Evolutionary conservation across 1,284 basidiomycete genomes (phyloP), one percentile per base, ranked within the genome.

Genomic region (Anthracocystis panici-leucophaei): DNA sequence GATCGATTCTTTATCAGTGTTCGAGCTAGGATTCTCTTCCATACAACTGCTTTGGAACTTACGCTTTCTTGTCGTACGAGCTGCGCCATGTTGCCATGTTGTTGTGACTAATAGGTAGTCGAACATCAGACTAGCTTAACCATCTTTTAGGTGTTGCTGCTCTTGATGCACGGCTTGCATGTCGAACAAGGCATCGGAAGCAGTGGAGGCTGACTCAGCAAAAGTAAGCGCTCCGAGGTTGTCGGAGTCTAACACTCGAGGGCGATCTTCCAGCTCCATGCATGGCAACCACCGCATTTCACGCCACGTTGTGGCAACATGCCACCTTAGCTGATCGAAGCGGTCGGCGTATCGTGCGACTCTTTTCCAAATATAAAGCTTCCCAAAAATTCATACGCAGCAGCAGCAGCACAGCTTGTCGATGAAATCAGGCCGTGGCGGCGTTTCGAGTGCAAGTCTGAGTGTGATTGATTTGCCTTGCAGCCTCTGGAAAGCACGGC

Each of bases 31-130:
- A 14, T 31, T 29, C 27, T 20, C 2, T 11, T n/a, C 8, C 41
- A 42, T 31, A 18, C 2, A 10, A 18, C 4, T 6, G 35, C 35
- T 14, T 3, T 31, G n/a, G 6, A 1, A 65, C 68, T 62, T 21
- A 71, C 68, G 18, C 41, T 50, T 38, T 64, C 27, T 33, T 73
- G 70, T 12, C 70, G 45, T 14, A 64, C 61, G 12, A 64, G 6
- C 49, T 73, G 70, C 16, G 57, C 29, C 63, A 61, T 61, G 8
- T 45, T 41, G 38, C 4, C 20, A 11, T n/a, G 5, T 6, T 5
- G 29, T 6, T 12, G 29, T 29, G 33, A 11, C 11, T 53, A 21
- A 23, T 21, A 25, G 16, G 10, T 40, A 21, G 5, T 52, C n/a
- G 14, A 46, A 48, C 31, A 7, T 23, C 12, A 16, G 31, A 21